Evolutionary conservation across 2,329 filamentous ascomycete genomes (phyloP).

Genomic region (Aureobasidium musti): DNA sequence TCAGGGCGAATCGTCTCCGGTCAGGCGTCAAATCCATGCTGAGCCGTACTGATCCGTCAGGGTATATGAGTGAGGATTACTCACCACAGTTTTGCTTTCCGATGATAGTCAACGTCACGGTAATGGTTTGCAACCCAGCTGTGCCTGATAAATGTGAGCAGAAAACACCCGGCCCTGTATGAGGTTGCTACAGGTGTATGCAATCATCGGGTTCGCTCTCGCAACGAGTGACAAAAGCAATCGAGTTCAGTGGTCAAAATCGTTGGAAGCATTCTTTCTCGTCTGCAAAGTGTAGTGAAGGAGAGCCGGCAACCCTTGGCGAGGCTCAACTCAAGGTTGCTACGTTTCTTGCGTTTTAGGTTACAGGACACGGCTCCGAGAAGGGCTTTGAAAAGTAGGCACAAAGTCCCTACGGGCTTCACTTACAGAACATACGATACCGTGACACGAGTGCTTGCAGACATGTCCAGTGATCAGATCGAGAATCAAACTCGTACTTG

Average conservation of each 20-base stretch:
- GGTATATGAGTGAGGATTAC: background rate
- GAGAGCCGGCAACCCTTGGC: background rate
- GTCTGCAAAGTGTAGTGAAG: background rate
- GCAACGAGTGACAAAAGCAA: background rate
- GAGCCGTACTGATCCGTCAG: slow-evolving; percentile 1
- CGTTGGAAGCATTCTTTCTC: background rate
- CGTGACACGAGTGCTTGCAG: background rate
- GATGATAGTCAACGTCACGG: background rate
- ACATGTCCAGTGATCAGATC: background rate
- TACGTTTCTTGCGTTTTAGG: background rate
- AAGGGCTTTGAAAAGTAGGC: too few species aligned
- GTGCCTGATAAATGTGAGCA: background rate
- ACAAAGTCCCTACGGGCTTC: background rate
- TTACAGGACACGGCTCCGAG: background rate
- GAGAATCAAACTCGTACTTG: background rate
- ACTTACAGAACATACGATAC: too few species aligned
- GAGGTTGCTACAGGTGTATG: background rate
- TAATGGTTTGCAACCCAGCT: background rate
- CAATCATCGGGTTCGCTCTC: background rate
- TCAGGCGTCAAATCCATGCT: background rate
- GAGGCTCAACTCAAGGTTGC: slow-evolving; percentile 12
- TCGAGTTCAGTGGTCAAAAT: background rate
- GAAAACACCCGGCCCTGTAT: background rate
- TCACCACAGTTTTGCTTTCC: background rate
- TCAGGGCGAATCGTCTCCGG: background rate